A percentile compares a stretch with the other conserved stretches of the same genome.
These are phyloP conservation scores for Annulohypoxylon maeteangense DNA, from an alignment of 495 filamentous ascomycete genomes.

Conservation along the genomic window DNA sequence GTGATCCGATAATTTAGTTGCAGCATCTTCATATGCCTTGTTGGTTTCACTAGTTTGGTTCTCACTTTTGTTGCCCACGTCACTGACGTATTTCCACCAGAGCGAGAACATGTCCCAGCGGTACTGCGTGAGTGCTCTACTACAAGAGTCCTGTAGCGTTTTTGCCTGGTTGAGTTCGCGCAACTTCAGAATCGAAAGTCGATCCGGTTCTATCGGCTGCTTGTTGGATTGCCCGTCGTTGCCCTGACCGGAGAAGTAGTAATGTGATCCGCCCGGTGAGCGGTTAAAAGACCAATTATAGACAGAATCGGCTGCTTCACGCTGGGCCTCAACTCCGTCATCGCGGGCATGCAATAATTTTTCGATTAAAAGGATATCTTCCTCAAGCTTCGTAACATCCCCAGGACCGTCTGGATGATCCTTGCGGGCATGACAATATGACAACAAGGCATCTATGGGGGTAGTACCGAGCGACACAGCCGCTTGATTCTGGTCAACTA, in stretches of 20 bases:
- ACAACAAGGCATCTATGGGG: slow-evolving; percentile 57
- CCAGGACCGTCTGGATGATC: not conserved
- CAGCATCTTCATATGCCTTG: not conserved
- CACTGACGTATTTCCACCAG: slow-evolving; percentile 53
- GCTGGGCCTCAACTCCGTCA: slow-evolving; percentile 51
- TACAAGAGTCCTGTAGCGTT: slow-evolving; percentile 30
- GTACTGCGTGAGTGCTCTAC: not conserved
- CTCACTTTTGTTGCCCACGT: not conserved
- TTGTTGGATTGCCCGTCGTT: not conserved
- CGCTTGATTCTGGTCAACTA: not conserved
- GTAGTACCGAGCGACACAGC: slow-evolving; percentile 59
- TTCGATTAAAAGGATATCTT: slow-evolving; percentile 40
- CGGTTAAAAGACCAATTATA: slow-evolving; percentile 48
- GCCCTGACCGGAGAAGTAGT: slow-evolving; percentile 30
- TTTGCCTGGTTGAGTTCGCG: slow-evolving; percentile 42
- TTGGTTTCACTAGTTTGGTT: too few species aligned
- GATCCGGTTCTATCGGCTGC: not conserved
- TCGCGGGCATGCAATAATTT: slow-evolving; percentile 44
- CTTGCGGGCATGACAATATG: slow-evolving; percentile 47
- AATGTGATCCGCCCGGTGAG: slow-evolving; percentile 45
- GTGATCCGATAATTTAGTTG: too few species aligned
- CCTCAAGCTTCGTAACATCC: slow-evolving; percentile 34
- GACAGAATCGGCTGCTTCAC: slow-evolving; percentile 48
- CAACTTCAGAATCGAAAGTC: too few species aligned
- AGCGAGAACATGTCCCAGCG: slow-evolving; percentile 56